Evolutionary conservation across 768 basidiomycete genomes (phyloP), one percentile per base, ranked within the genome.

Genomic region (Russula emetica): DNA sequence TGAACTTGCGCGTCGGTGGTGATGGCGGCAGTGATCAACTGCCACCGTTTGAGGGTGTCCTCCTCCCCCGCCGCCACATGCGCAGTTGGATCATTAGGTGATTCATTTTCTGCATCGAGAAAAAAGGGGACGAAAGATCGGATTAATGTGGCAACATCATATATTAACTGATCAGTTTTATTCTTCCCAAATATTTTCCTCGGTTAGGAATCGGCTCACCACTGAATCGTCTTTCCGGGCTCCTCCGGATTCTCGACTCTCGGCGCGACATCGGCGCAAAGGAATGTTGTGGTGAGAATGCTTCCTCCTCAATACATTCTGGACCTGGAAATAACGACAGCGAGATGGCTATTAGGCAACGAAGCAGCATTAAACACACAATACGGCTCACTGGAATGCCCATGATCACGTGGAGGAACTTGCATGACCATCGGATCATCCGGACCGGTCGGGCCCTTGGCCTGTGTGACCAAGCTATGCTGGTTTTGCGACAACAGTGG

Each of bases 171-270:
- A 45, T 45, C n/a, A 22, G 44, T n/a, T 45, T 44, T 8, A 44
- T 44, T 44, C 44, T 20, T 28, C 20, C 30, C 38, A 30, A 42
- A n/a, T 26, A 9, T 42, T n/a, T 40, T 34, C 36, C n/a, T 42
- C 40, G 20, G 24, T 38, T 52, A 6, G 40, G 28, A 34, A 42
- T 61, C 20, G 22, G 13, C 64, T 55, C 42, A 57, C 59, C 64
- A 20, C 10, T 55, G 20, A 28, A 51, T 45, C 38, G 49, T 40
- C 40, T 45, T 24, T 30, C 53, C 26, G 38, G 20, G 54, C 36
- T 60, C 50, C 40, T 60, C 38, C 18, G 45, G 10, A 11, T 47
- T 10, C 45, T 26, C 26, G 24, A 40, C n/a, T 40, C 13, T 32
- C n/a, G 34, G 20, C 14, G 32, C 42, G 44, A 42, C 11, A 50